A percentile compares a stretch with the other conserved stretches of the same genome.
These are phyloP conservation scores for Bertia moriformis DNA, from an alignment of 2,329 filamentous ascomycete genomes.

Conservation along the genomic window DNA sequence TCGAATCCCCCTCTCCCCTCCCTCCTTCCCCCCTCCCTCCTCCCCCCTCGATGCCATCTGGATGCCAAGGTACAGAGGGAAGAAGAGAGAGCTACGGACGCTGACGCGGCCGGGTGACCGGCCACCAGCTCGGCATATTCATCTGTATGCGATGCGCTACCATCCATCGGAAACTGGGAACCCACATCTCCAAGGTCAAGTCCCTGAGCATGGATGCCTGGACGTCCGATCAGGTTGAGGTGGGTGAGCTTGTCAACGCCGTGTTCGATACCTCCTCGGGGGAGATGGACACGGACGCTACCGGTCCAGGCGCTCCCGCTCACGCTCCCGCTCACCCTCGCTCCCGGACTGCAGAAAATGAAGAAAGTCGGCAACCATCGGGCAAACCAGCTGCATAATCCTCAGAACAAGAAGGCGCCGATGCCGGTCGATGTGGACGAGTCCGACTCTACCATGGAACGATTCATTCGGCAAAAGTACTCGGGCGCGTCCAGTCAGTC, in stretches of 20 bases:
- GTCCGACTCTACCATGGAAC: constrained; percentile 84
- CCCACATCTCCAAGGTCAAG: constrained; percentile 97
- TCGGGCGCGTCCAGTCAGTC: constrained; percentile 48
- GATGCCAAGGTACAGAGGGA: too few relatives aligned
- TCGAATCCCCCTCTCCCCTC: too few relatives aligned
- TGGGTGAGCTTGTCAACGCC: constrained; percentile 39
- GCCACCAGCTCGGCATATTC: constrained; percentile 89
- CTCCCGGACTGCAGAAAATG: constrained; percentile 62
- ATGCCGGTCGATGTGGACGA: constrained; percentile 85
- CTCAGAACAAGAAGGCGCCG: constrained; percentile 65
- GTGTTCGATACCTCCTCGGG: too few relatives aligned
- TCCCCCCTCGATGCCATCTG: too few relatives aligned
- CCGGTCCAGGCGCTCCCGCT: too few relatives aligned
- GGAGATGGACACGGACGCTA: too few relatives aligned
- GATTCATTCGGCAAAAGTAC: constrained; percentile 91
- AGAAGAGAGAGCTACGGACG: too few relatives aligned
- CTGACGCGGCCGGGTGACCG: too few relatives aligned
- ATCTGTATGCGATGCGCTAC: constrained; percentile 95
- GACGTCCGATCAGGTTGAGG: constrained; percentile 90
- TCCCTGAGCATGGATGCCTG: constrained; percentile 97
- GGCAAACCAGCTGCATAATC: constrained; percentile 83
- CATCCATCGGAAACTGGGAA: constrained; percentile 89
- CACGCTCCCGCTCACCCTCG: too few relatives aligned
- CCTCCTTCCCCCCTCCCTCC: too few relatives aligned
- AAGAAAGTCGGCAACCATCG: constrained; percentile 73